phyloP scores from a whole-genome alignment of 2,329 filamentous ascomycete species.

The Colletotrichum eremochloae region DNA sequence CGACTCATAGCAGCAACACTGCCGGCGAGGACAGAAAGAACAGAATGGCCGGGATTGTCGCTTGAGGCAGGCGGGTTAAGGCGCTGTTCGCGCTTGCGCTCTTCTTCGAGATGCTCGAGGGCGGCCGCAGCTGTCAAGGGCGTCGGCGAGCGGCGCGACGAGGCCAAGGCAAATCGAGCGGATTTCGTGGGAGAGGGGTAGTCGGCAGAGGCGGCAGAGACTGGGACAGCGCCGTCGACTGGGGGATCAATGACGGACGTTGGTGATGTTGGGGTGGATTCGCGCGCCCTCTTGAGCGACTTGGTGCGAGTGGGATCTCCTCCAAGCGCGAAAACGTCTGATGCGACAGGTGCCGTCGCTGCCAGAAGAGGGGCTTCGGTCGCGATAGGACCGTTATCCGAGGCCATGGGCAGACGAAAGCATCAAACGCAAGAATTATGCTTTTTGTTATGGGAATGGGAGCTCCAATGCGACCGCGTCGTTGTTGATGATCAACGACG shows the following conservation, averaged over 20 bases:
- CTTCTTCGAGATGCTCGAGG: constrained; percentile 67
- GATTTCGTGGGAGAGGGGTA: constrained; percentile 65
- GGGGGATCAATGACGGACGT: constrained; percentile 47
- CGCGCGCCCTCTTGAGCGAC: constrained; percentile 59
- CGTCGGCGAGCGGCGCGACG: constrained; percentile 59
- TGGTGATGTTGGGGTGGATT: constrained; percentile 57
- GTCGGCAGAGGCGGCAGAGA: constrained; percentile 25
- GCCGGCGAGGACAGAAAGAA: constrained; percentile 67
- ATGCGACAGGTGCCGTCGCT: constrained; percentile 53
- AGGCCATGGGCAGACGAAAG: constrained; percentile 60
- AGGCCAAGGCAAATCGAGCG: constrained; percentile 60
- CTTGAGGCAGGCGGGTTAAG: constrained; percentile 60
- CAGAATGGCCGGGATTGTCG: constrained; percentile 68
- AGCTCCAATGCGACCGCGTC: constrained; percentile 33
- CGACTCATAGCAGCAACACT: constrained; percentile 68
- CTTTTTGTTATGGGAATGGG: neutral
- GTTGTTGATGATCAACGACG: constrained; percentile 36
- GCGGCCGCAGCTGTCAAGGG: constrained; percentile 59
- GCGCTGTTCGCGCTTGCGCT: constrained; percentile 57
- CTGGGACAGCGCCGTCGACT: constrained; percentile 28
- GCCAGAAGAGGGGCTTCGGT: constrained; percentile 62
- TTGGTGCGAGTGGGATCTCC: constrained; percentile 53
- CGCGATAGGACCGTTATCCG: constrained; percentile 65
- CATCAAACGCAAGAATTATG: constrained; percentile 34
- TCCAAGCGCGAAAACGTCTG: constrained; percentile 55